Evolutionary conservation across 441 rosid genomes (phyloP).

Genomic region (Codiaeum variegatum): DNA sequence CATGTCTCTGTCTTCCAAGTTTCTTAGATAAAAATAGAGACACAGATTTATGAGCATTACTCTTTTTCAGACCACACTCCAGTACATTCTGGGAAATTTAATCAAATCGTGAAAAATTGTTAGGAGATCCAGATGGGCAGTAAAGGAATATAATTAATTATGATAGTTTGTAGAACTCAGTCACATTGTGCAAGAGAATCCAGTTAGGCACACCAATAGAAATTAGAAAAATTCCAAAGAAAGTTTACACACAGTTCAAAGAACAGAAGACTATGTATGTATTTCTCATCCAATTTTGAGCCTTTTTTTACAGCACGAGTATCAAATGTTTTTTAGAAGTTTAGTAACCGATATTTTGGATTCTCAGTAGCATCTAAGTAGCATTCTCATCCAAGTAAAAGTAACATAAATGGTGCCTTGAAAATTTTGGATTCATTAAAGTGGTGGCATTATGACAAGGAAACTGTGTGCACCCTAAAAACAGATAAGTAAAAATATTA

Average conservation of each 20-base stretch:
- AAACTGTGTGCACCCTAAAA: neutral
- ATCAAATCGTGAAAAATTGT: conserved; percentile 24
- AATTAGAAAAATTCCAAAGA: neutral
- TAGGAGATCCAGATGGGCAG: conserved; percentile 12
- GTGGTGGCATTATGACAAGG: neutral
- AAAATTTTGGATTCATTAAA: neutral
- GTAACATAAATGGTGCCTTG: neutral
- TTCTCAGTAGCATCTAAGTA: too few relatives aligned
- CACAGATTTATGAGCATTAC: conserved; percentile 52
- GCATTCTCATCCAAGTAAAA: neutral
- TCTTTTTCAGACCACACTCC: conserved; percentile 82
- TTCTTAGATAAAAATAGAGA: conserved; percentile 68
- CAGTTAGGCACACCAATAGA: neutral
- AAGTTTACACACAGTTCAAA: neutral
- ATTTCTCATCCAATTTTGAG: neutral
- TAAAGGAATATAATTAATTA: neutral
- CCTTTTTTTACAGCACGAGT: too few relatives aligned
- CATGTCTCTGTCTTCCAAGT: conserved; percentile 75
- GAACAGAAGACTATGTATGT: neutral
- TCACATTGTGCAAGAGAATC: neutral
- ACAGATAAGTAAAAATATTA: neutral
- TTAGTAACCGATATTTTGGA: too few relatives aligned
- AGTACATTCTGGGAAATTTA: conserved; percentile 63
- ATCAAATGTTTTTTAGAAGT: neutral
- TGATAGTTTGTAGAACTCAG: neutral